Conservation (phyloP, 768 basidiomycete species). For the Sistotremastrum niveocremeum region DNA sequence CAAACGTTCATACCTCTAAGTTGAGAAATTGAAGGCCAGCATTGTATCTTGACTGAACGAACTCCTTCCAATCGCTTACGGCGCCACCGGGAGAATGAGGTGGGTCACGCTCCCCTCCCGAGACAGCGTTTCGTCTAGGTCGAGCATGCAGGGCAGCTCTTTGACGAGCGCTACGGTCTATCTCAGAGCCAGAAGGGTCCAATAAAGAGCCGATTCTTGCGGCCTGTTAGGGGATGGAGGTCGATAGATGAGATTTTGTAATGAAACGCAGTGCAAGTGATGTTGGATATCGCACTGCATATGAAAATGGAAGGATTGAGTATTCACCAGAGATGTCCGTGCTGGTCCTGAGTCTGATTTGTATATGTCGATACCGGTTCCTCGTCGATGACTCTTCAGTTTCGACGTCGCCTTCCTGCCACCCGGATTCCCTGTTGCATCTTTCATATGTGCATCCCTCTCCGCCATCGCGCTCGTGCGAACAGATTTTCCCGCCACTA, state of each 20-base stretch:
- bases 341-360: conserved; percentile 36
- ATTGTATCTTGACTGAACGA: conserved; percentile 65
- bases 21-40: conserved; percentile 57
- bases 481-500: conserved; percentile 38
- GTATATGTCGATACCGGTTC: conserved; percentile 39
- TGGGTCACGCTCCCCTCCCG: conserved; percentile 8
- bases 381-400: conserved; percentile 43
- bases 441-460: conserved; percentile 63
- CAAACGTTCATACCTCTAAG: conserved; percentile 50
- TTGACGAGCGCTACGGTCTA: conserved; percentile 24
- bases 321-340: conserved; percentile 58
- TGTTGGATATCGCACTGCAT: conserved; percentile 10
- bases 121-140: conserved; percentile 35
- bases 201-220: conserved; percentile 13
- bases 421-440: conserved; percentile 48
- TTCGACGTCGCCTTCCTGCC: conserved; percentile 60
- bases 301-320: conserved; percentile 21
- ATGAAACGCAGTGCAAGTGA: conserved; percentile 10
- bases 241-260: conserved; percentile 4
- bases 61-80: conserved; percentile 62
- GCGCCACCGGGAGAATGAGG: conserved; percentile 10
- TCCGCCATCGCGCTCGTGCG: conserved; percentile 66
- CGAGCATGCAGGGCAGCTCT: conserved; percentile 37
- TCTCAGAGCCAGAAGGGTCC: conserved; percentile 17
- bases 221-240: conserved; percentile 2